Base-by-base conservation (phyloP, 1,139 yeast genomes). In the Blastobotrys apis region DNA sequence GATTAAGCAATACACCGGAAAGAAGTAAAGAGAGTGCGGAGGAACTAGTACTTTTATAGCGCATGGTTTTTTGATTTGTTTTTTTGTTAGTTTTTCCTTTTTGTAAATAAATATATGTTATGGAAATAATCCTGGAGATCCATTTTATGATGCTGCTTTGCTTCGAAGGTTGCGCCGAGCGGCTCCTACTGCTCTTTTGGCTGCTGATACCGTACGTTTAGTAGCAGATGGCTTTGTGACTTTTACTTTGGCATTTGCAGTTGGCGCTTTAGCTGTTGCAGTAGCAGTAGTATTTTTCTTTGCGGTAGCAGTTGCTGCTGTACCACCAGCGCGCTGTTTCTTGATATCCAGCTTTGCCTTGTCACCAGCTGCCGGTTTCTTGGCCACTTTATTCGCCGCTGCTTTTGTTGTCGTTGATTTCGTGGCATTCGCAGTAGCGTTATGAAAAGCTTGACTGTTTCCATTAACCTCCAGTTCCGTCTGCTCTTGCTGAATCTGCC, bases 401-500 rank as follows among this genome's bases (percentile, higher is more conserved):
- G 39, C 15, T 16, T 16, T 42, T 3, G 38, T 16, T 31, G 22
- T 26, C 8, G 47, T 16, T 15, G 43, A 23, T 19, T 20, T 20
- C 2, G 33, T 29, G 2, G 19, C 21, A 13, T 23, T 36, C 13
- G 45, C 12, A 33, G 35, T 30, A 4, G 45, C 13, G n/a, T n/a
- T n/a, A n/a, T n/a, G n/a, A n/a, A n/a, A n/a, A n/a, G n/a, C n/a
- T n/a, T n/a, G n/a, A n/a, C n/a, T n/a, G 26, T 23, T 10, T 23
- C 26, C 26, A 21, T 41, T 34, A 3, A 33, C 30, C 15, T 37
- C 39, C 25, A 34, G 37, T 19, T 41, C 39, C 29, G 37, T 26
- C 20, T 44, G 44, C 31, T 54, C 53, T 4, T 51, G 46, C 16
- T 44, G 47, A 10, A 59, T 45, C 44, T 69, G 66, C 6, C 59